Conservation (phyloP, 2,329 filamentous ascomycete species). For the Scedosporium apiospermum region DNA sequence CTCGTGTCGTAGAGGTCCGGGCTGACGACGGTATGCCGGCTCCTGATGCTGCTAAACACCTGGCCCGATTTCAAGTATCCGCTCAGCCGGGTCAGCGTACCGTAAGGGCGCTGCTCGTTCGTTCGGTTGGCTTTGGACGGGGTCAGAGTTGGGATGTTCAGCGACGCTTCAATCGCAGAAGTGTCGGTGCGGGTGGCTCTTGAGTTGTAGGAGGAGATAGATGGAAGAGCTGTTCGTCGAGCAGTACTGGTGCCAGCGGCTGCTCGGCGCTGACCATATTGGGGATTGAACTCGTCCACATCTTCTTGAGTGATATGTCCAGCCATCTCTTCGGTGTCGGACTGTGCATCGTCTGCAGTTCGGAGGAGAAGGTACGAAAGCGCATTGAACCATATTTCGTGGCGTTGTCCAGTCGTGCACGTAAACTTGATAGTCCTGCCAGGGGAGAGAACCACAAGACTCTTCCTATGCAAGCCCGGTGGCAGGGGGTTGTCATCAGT, state of each 20-base stretch:
- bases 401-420: conserved; percentile 82
- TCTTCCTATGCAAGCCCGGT: conserved; percentile 89
- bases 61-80: conserved; percentile 47
- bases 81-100: conserved; percentile 49
- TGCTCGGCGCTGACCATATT: conserved; percentile 24
- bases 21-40: conserved; percentile 27
- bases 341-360: conserved; percentile 50
- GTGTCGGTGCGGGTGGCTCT: conserved; percentile 58
- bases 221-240: conserved; percentile 44
- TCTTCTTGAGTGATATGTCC: conserved; percentile 52
- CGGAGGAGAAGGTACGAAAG: conserved; percentile 85
- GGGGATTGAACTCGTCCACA: conserved; percentile 74
- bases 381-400: conserved; percentile 98
- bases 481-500: conserved; percentile 93
- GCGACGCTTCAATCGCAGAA: conserved; percentile 27
- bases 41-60: conserved; percentile 44
- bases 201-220: conserved; percentile 73
- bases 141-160: conserved; percentile 42
- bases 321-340: conserved; percentile 50
- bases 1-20: conserved; percentile 49
- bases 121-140: conserved; percentile 34
- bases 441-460: conserved; percentile 79
- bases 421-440: conserved; percentile 89
- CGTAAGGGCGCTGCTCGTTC: conserved; percentile 22
- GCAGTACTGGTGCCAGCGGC: conserved; percentile 32